phyloP scores from a whole-genome alignment of 306 rosid genomes.

The Acacia crassicarpa region DNA sequence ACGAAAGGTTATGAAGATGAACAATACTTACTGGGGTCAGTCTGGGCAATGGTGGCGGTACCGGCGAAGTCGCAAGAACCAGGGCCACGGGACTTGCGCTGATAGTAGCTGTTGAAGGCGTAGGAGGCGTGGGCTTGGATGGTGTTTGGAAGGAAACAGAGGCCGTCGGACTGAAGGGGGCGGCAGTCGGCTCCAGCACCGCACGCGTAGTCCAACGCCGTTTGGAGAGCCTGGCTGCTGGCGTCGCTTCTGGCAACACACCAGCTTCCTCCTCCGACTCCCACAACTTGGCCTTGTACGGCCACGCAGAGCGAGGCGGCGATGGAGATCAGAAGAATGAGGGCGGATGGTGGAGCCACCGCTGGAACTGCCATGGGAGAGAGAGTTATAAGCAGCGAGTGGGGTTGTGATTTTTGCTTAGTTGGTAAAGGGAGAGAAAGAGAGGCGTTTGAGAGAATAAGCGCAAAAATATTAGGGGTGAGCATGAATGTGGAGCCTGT shows the following conservation, averaged over 20 bases:
- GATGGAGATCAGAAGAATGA: background rate
- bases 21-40: conserved; percentile 81
- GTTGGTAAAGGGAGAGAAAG: conserved; percentile 53
- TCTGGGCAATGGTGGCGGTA: conserved; percentile 78
- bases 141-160: conserved; percentile 86
- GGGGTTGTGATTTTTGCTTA: conserved; percentile 28
- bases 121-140: conserved; percentile 93
- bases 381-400: conserved; percentile 36
- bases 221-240: conserved; percentile 46
- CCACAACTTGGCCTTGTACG: background rate
- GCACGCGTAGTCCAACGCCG: conserved; percentile 85
- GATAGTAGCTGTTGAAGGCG: conserved; percentile 83
- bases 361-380: conserved; percentile 50
- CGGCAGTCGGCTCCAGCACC: conserved; percentile 72
- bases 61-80: conserved; percentile 80
- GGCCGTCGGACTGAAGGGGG: conserved; percentile 57
- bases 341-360: background rate
- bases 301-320: background rate
- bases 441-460: conserved; percentile 25
- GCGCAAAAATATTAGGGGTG: conserved; percentile 9
- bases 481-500: background rate
- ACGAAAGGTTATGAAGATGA: background rate
- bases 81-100: conserved; percentile 57
- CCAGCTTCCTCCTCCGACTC: conserved; percentile 49
- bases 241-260: conserved; percentile 88